Base-by-base conservation (phyloP, 2,329 filamentous ascomycete genomes). In the Fusarium sp. region DNA sequence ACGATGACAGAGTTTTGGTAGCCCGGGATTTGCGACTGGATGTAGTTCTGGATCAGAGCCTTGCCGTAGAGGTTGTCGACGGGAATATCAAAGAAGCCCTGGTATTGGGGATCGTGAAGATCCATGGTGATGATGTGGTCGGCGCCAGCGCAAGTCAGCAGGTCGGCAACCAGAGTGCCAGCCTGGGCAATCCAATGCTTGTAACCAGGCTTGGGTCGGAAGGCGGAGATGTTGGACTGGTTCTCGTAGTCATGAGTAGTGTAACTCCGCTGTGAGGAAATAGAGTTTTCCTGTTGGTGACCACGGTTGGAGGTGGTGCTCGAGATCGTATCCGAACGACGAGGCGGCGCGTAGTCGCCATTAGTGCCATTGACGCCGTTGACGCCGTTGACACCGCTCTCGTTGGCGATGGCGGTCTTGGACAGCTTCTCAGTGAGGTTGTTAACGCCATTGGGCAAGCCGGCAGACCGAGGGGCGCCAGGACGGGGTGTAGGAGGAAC, bases 101-200 rank as follows among this genome's bases (percentile, higher is more conserved):
- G 96, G 77, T 98, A 98, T 81, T 99, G 93, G 42, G 93, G 92
- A 79, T 97, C 95, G 78, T 96, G 93, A 57, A 99, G 86, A 77
- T 99, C 96, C 92, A 99, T 96, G 31, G 95, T 97, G 78, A 98
- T 97, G 78, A 97, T 91, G 80, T 98, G 96, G 79, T 99, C 95
- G 49, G 96, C 93, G 70, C 96, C 96, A 69, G 96, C 95, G 81
- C 94, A 97, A 40, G 93, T 97, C 71, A 99, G 85, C 46, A 99
- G 88, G 78, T 98, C 94, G 55, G 96, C 96, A 53, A 99, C 91
- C 62, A 99, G 86, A 29, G 94, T 98, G 65, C 96, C 96, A 42
- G 96, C 94, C 82, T 98, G 96, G 20, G 96, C 96, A 69, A 99
- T 95, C 96, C 96, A 99, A 82, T 97, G 93, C 83, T 96, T 96